These are phyloP conservation scores for Diutina scorzettiae DNA, from an alignment of 1,139 yeast species.

Conservation along the genomic window DNA sequence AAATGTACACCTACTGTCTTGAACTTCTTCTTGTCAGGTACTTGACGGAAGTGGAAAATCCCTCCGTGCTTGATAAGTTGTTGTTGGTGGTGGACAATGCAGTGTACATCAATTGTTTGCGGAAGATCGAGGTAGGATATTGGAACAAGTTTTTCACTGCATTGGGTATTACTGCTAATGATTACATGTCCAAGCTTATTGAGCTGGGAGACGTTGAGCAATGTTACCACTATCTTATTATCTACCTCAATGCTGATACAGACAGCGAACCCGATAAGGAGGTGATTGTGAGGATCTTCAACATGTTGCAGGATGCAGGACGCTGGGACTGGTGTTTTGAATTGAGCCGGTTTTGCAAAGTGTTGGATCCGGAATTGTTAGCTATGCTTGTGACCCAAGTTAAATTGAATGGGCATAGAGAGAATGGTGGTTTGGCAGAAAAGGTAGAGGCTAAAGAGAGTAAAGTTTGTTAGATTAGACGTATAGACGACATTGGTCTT, in stretches of 20 bases:
- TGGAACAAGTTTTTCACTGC: slow-evolving; percentile 28
- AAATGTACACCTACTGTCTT: slow-evolving; percentile 26
- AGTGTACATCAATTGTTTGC: slow-evolving; percentile 29
- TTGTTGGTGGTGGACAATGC: slow-evolving; percentile 23
- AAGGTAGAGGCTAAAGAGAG: no score
- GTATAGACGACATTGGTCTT: no score
- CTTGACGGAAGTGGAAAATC: slow-evolving; percentile 14
- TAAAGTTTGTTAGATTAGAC: no score
- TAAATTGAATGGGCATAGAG: no score
- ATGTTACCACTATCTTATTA: slow-evolving; percentile 31
- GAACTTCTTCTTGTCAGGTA: slow-evolving; percentile 28
- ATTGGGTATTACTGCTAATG: slow-evolving; percentile 25
- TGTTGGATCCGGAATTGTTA: slow-evolving; percentile 22
- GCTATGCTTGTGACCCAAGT: neutral
- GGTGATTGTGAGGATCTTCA: slow-evolving; percentile 24
- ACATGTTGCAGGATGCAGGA: slow-evolving; percentile 19
- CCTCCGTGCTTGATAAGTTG: slow-evolving; percentile 14
- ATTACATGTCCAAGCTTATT: slow-evolving; percentile 27
- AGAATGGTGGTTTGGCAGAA: no score
- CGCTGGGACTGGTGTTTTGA: slow-evolving; percentile 38
- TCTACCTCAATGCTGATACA: slow-evolving; percentile 21
- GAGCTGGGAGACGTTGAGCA: slow-evolving; percentile 24
- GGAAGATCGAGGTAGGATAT: slow-evolving; percentile 31
- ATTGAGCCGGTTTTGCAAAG: slow-evolving; percentile 31
- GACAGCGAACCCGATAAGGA: slow-evolving; percentile 18